Conservation (phyloP, 2,329 filamentous ascomycete genomes). For the Exserohilum rostratum region DNA sequence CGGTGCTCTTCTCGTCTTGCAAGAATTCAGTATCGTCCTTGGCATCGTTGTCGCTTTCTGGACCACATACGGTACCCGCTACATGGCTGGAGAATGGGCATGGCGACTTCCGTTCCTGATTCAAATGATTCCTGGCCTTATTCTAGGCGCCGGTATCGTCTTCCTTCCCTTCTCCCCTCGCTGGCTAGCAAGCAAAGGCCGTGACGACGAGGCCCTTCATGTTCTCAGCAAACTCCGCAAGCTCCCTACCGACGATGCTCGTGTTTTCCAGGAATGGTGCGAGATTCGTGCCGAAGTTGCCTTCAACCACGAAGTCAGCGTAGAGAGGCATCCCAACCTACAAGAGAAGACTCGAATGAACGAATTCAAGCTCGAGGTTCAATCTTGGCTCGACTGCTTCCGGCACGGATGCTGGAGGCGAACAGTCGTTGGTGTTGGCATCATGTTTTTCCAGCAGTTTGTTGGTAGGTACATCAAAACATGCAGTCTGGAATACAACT, state of each 20-base stretch:
- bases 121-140: conserved; percentile 52
- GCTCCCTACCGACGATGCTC: conserved; percentile 55
- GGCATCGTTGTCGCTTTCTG: conserved; percentile 61
- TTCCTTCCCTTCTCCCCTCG: conserved; percentile 63
- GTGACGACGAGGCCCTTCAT: conserved; percentile 56
- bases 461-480: conserved; percentile 37
- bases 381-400: conserved; percentile 57
- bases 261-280: conserved; percentile 60
- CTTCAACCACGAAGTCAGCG: conserved; percentile 57
- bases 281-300: conserved; percentile 61
- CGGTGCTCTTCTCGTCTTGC: conserved; percentile 57
- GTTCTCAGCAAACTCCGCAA: conserved; percentile 58
- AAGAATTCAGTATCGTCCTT: conserved; percentile 55
- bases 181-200: conserved; percentile 55
- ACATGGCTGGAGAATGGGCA: conserved; percentile 51
- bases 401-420: conserved; percentile 52
- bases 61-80: conserved; percentile 60
- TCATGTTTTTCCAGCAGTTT: conserved; percentile 54
- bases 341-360: conserved; percentile 40
- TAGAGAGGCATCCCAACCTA: conserved; percentile 46
- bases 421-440: conserved; percentile 49
- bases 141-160: conserved; percentile 50
- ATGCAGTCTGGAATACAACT: neutral
- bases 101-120: conserved; percentile 57
- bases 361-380: conserved; percentile 53